Evolutionary conservation across 2,329 filamentous ascomycete species (phyloP).

Genomic region (Dactylella cylindrospora): DNA sequence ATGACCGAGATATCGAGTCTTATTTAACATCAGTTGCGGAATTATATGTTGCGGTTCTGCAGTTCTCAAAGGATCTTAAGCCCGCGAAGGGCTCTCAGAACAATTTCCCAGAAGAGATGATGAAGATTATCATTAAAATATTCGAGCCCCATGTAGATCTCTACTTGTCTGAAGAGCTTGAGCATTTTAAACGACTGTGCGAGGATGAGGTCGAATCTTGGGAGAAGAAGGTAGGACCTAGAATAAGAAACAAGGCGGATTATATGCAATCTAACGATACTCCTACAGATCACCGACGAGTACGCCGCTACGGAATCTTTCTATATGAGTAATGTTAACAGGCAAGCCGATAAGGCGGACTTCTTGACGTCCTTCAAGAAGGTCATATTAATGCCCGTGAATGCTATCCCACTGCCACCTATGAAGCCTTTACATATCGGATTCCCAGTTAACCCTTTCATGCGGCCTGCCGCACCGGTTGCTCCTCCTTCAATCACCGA

Average conservation of each 20-base stretch:
- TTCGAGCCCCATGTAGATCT: conserved; percentile 94
- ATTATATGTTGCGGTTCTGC: conserved; percentile 80
- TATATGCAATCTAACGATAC: conserved; percentile 1
- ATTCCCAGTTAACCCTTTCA: conserved; percentile 37
- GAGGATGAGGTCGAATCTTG: conserved; percentile 76
- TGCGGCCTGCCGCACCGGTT: conserved; percentile 47
- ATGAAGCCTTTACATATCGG: conserved; percentile 28
- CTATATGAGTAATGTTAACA: conserved; percentile 92
- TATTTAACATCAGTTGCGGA: conserved; percentile 87
- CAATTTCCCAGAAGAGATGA: conserved; percentile 66
- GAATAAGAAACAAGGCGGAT: neutral
- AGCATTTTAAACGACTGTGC: conserved; percentile 75
- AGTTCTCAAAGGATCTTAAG: conserved; percentile 71
- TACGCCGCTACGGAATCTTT: conserved; percentile 89
- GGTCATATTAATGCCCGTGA: conserved; percentile 98
- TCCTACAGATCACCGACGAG: conserved; percentile 63
- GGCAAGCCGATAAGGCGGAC: conserved; percentile 93
- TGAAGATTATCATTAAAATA: conserved; percentile 67
- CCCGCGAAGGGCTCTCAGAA: conserved; percentile 62
- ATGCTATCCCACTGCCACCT: conserved; percentile 62
- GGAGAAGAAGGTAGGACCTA: conserved; percentile 75
- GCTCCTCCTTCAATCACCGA: conserved; percentile 28
- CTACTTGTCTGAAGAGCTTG: conserved; percentile 87
- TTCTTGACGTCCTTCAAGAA: conserved; percentile 97
- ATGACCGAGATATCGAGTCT: conserved; percentile 69